phyloP scores from a whole-genome alignment of 2,329 filamentous ascomycete genomes.

The Hortaea sp. region DNA sequence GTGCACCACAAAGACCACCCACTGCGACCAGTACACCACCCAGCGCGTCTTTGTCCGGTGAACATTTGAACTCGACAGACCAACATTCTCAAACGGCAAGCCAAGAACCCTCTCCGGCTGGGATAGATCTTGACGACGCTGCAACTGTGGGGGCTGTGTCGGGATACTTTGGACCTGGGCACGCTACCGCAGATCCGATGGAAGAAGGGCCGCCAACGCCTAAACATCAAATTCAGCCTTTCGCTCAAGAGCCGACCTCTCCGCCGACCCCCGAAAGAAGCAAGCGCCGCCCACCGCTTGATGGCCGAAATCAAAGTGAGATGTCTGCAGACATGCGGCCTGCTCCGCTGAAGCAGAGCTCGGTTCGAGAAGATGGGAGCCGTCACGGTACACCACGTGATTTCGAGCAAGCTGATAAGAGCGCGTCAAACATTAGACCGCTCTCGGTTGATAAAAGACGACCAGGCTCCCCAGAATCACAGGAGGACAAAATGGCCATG shows the following conservation, averaged over 20 bases:
- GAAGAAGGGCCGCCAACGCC: background rate
- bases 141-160: conserved; percentile 15
- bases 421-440: background rate
- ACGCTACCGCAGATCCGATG: background rate
- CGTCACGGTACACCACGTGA: conserved; percentile 5
- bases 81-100: conserved; percentile 6
- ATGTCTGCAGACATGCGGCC: conserved; percentile 20
- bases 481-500: conserved; percentile 1
- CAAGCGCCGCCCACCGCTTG: conserved; percentile 10
- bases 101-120: conserved; percentile 13
- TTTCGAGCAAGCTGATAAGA: background rate
- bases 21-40: conserved; percentile 8
- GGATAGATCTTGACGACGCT: conserved; percentile 13
- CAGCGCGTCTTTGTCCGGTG: background rate
- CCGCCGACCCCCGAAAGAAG: conserved; percentile 17
- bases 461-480: background rate
- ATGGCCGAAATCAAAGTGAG: conserved; percentile 6
- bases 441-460: conserved; percentile 2
- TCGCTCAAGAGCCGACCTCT: conserved; percentile 6
- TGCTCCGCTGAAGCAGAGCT: conserved; percentile 17
- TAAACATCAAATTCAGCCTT: background rate
- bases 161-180: conserved; percentile 17
- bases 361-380: conserved; percentile 3
- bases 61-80: conserved; percentile 5
- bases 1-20: conserved; percentile 6